These are phyloP conservation scores for Toxicodendron radicans DNA, from an alignment of 345 rosid species.

Conservation along the genomic window DNA sequence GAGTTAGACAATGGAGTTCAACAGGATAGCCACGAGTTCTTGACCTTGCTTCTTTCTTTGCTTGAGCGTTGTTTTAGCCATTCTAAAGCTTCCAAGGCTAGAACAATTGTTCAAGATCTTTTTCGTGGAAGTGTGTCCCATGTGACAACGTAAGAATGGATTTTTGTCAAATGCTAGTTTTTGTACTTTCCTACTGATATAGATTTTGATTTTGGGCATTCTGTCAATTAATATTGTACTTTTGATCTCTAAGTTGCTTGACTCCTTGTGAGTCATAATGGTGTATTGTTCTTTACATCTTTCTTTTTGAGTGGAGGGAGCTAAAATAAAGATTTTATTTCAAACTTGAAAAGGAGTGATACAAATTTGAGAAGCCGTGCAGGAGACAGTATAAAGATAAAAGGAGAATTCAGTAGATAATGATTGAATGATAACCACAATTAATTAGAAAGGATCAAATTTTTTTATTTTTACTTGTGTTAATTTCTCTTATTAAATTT, in stretches of 20 bases:
- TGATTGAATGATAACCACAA: neutral
- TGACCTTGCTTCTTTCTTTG: conserved; percentile 87
- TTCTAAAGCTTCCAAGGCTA: conserved; percentile 59
- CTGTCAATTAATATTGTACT: neutral
- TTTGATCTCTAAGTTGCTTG: neutral
- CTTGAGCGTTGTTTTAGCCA: conserved; percentile 82
- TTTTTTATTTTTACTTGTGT: neutral
- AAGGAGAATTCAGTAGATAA: neutral
- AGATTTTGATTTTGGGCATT: conserved; percentile 1
- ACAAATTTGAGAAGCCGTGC: neutral
- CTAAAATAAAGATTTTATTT: neutral
- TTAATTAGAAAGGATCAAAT: neutral
- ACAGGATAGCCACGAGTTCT: conserved; percentile 97
- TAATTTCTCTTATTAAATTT: no score
- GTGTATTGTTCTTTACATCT: neutral
- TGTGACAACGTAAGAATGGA: conserved; percentile 84
- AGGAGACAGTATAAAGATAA: no score
- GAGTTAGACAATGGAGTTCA: conserved; percentile 95
- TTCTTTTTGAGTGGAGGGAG: neutral
- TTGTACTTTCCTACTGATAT: neutral
- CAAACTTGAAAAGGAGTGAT: neutral
- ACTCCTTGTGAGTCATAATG: neutral
- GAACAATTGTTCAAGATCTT: conserved; percentile 89
- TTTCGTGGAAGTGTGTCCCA: conserved; percentile 97
- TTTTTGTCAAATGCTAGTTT: conserved; percentile 10